A percentile compares a stretch with the other conserved stretches of the same genome.
Conservation (phyloP, 129 eudicot genomes). For the Mikania micrantha region DNA sequence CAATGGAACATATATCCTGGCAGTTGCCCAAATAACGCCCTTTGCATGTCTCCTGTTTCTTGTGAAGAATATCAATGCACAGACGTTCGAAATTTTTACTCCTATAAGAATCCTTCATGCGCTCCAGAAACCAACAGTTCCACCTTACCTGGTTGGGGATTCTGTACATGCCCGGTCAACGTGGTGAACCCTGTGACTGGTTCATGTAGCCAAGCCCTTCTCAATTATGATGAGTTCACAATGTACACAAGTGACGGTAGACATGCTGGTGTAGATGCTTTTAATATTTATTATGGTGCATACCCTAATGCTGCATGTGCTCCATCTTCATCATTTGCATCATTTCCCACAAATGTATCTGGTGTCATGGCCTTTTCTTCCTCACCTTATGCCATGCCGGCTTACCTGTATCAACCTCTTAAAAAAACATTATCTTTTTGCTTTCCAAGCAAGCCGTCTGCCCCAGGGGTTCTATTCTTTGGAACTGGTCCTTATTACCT, state of each 20-base stretch:
- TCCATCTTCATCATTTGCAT: slow-evolving; percentile 1
- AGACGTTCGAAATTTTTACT: slow-evolving; percentile 18
- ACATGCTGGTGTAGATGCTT: neutral
- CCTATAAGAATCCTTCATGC: slow-evolving; percentile 5
- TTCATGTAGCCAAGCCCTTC: slow-evolving; percentile 4
- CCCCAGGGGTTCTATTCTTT: neutral
- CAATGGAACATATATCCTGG: too few species aligned
- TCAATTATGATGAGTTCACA: slow-evolving; percentile 7
- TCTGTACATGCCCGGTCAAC: slow-evolving; percentile 25
- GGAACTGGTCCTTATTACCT: slow-evolving; percentile 7
- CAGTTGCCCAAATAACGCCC: neutral
- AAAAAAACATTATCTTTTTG: slow-evolving; percentile 22
- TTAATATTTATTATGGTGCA: neutral
- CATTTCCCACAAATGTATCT: neutral
- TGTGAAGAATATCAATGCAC: slow-evolving; percentile 26
- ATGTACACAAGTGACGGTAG: neutral
- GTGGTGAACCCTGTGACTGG: slow-evolving; percentile 3
- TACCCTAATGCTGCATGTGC: neutral
- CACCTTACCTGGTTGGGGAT: slow-evolving; percentile 11
- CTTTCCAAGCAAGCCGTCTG: slow-evolving; percentile 18
- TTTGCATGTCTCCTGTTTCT: slow-evolving; percentile 12
- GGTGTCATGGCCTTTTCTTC: slow-evolving; percentile 3
- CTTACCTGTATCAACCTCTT: neutral
- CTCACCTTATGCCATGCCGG: neutral
- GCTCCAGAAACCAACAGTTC: neutral